Conservation (phyloP, 768 basidiomycete genomes). For the Rhodocollybia butyracea region DNA sequence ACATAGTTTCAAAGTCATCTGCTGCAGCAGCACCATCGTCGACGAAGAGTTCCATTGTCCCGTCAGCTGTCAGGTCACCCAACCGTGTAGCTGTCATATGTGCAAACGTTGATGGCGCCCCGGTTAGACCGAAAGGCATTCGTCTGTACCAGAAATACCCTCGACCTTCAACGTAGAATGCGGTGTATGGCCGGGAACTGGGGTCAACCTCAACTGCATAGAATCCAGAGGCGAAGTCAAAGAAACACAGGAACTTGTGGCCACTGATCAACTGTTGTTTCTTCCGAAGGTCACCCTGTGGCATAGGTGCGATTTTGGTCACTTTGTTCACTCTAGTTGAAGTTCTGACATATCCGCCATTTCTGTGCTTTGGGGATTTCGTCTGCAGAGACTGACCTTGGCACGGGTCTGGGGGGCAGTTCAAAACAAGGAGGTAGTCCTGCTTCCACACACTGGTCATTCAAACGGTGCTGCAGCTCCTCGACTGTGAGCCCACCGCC, state of each 20-base stretch:
- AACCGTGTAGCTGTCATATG: conserved; percentile 1
- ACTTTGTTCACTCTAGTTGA: conserved; percentile 15
- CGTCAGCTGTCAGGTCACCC: not conserved
- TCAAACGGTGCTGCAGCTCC: conserved; percentile 30
- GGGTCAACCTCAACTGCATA: not conserved
- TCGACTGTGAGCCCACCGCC: conserved; percentile 24
- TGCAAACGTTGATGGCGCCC: conserved; percentile 18
- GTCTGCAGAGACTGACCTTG: not conserved
- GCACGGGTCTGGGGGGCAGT: conserved; percentile 17
- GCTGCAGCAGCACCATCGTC: conserved; percentile 21
- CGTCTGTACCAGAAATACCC: conserved; percentile 31
- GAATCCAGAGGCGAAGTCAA: conserved; percentile 31
- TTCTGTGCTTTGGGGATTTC: no score
- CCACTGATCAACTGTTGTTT: conserved; percentile 36
- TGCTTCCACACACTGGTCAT: conserved; percentile 26
- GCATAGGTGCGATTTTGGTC: conserved; percentile 4
- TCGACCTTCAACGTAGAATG: conserved; percentile 18
- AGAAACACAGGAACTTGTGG: conserved; percentile 28
- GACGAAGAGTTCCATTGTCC: conserved; percentile 17
- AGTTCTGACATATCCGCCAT: conserved; percentile 24
- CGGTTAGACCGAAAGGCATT: no score
- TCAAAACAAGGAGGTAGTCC: conserved; percentile 19
- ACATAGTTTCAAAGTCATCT: conserved; percentile 20
- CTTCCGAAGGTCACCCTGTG: conserved; percentile 17
- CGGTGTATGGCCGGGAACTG: not conserved